Evolutionary conservation across 1,284 basidiomycete genomes (phyloP).

Genomic region (Coniophora puteana): DNA sequence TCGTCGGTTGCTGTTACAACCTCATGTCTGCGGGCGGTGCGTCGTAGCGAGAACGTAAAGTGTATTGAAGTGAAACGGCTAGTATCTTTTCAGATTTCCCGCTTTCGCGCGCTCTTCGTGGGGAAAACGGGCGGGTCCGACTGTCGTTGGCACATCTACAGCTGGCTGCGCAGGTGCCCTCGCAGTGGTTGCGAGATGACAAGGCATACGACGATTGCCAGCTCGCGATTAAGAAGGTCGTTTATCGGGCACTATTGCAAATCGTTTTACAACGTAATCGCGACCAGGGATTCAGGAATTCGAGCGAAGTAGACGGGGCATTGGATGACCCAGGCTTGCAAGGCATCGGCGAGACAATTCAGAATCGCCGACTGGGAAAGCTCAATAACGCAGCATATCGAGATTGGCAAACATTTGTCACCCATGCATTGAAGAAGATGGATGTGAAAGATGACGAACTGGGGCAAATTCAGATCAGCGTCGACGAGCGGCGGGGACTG

Average conservation of each 20-base stretch:
- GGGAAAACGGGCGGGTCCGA: slow-evolving; percentile 16
- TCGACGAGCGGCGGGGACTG: slow-evolving; percentile 25
- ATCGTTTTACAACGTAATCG: slow-evolving; percentile 16
- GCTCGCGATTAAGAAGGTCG: slow-evolving; percentile 57
- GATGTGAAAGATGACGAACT: slow-evolving; percentile 28
- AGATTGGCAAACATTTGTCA: slow-evolving; percentile 43
- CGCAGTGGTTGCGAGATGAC: slow-evolving; percentile 33
- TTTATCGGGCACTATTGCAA: slow-evolving; percentile 57
- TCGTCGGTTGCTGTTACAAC: slow-evolving; percentile 54
- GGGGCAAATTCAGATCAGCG: slow-evolving; percentile 14
- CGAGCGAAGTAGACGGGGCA: slow-evolving; percentile 3
- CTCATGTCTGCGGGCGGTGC: slow-evolving; percentile 39
- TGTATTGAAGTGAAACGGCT: slow-evolving; percentile 7
- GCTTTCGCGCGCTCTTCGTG: slow-evolving; percentile 27
- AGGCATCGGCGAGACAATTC: slow-evolving; percentile 32
- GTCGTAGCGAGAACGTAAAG: slow-evolving; percentile 7
- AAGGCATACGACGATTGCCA: slow-evolving; percentile 22
- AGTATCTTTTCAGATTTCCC: slow-evolving; percentile 35
- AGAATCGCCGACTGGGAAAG: slow-evolving; percentile 43
- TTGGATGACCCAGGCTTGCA: slow-evolving; percentile 13
- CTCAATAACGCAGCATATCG: slow-evolving; percentile 41
- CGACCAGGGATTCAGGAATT: not conserved
- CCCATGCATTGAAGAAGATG: slow-evolving; percentile 33
- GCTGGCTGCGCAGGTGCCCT: slow-evolving; percentile 49
- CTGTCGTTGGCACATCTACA: slow-evolving; percentile 43